Evolutionary conservation across 2,329 filamentous ascomycete genomes (phyloP).

Genomic region (Claviceps africana): DNA sequence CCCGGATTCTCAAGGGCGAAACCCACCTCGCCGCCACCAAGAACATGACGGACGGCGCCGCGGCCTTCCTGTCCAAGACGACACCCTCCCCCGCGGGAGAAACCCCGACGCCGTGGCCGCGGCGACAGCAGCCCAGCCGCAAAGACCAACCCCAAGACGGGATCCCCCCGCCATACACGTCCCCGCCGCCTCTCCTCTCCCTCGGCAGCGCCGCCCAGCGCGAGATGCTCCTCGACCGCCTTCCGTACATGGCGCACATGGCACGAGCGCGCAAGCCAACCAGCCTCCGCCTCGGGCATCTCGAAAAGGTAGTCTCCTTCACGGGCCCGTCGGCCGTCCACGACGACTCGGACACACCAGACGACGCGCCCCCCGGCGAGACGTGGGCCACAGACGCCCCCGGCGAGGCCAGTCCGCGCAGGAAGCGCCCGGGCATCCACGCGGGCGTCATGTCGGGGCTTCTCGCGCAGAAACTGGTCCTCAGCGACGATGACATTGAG

Average conservation of each 20-base stretch:
- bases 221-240: slow-evolving; percentile 68
- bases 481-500: slow-evolving; percentile 78
- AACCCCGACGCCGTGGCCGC: slow-evolving; percentile 20
- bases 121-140: slow-evolving; percentile 14
- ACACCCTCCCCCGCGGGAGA: slow-evolving; percentile 12
- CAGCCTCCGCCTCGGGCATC: slow-evolving; percentile 33
- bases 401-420: slow-evolving; percentile 36
- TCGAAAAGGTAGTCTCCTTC: slow-evolving; percentile 57
- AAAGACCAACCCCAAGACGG: neutral
- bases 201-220: slow-evolving; percentile 52
- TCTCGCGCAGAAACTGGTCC: slow-evolving; percentile 50
- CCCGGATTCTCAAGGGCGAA: slow-evolving; percentile 44
- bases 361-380: slow-evolving; percentile 28
- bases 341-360: slow-evolving; percentile 13
- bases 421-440: slow-evolving; percentile 22
- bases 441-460: slow-evolving; percentile 25
- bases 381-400: slow-evolving; percentile 49
- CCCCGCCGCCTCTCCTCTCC: slow-evolving; percentile 32
- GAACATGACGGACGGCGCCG: slow-evolving; percentile 30
- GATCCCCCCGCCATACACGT: slow-evolving; percentile 4
- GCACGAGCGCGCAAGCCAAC: slow-evolving; percentile 27
- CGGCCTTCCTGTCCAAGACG: slow-evolving; percentile 31
- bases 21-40: slow-evolving; percentile 19
- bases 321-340: slow-evolving; percentile 41
- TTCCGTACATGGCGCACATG: slow-evolving; percentile 74